phyloP scores from a whole-genome alignment of 345 rosid genomes.

The Moricandia arvensis region DNA sequence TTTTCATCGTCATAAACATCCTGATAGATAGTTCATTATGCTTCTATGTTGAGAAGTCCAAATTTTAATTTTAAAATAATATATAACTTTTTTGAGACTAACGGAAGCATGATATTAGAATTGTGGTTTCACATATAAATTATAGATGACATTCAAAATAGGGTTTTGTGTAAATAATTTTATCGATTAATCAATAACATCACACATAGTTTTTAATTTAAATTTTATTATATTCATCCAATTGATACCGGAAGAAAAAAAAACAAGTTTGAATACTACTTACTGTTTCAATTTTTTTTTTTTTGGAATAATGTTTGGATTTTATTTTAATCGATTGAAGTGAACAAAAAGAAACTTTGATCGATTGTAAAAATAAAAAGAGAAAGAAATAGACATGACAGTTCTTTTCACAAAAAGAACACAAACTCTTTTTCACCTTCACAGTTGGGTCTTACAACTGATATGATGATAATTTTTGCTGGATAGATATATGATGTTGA shows the following conservation, averaged over 20 bases:
- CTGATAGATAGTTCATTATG: too few relatives aligned
- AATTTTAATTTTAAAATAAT: too few relatives aligned
- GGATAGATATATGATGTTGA: not conserved
- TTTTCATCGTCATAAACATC: too few relatives aligned
- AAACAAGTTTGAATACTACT: not conserved
- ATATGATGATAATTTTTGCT: not conserved
- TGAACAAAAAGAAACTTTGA: not conserved
- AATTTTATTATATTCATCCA: not conserved
- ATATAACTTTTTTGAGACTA: too few relatives aligned
- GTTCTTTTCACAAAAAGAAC: too few relatives aligned
- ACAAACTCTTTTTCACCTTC: not conserved
- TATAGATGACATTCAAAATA: too few relatives aligned
- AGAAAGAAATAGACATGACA: not conserved
- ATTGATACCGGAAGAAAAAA: not conserved
- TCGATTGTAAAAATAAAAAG: too few relatives aligned
- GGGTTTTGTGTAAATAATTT: not conserved
- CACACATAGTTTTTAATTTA: not conserved
- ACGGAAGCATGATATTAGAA: too few relatives aligned
- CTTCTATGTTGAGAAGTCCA: too few relatives aligned
- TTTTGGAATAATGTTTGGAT: too few relatives aligned
- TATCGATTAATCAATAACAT: not conserved
- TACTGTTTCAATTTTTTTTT: not conserved
- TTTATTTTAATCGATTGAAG: not conserved
- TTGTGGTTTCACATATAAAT: too few relatives aligned
- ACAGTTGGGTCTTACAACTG: not conserved